phyloP scores from a whole-genome alignment of 257 asterid genomes.

The Lavandula angustifolia region DNA sequence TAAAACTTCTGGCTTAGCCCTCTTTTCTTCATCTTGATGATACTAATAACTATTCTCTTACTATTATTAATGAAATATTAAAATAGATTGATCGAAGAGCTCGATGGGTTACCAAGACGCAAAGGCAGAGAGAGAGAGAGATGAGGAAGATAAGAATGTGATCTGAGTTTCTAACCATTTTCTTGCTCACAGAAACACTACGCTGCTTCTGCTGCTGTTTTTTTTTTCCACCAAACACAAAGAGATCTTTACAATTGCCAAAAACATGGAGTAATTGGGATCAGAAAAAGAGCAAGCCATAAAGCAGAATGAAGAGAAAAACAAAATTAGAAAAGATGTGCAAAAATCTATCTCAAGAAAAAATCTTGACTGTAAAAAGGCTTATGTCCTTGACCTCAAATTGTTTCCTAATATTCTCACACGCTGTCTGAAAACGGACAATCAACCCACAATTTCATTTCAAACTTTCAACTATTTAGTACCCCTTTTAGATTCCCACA shows the following conservation, averaged over 20 bases:
- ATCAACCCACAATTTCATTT: slow-evolving; percentile 9
- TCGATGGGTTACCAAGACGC: slow-evolving; percentile 45
- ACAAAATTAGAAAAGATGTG: slow-evolving; percentile 41
- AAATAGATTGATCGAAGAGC: slow-evolving; percentile 22
- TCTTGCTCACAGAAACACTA: slow-evolving; percentile 37
- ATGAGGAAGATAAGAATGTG: slow-evolving; percentile 5
- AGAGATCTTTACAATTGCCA: slow-evolving; percentile 52
- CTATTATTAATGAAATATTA: slow-evolving; percentile 26
- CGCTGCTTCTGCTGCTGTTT: slow-evolving; percentile 14
- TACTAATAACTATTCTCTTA: slow-evolving; percentile 1
- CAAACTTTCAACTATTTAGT: slow-evolving; percentile 23
- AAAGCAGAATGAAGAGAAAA: slow-evolving; percentile 37
- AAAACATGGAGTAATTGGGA: slow-evolving; percentile 44
- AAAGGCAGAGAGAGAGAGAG: slow-evolving; percentile 29
- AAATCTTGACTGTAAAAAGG: slow-evolving; percentile 37
- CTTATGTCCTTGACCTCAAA: slow-evolving; percentile 31
- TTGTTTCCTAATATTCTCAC: slow-evolving; percentile 32
- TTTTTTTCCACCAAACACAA: slow-evolving; percentile 22
- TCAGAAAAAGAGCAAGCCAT: slow-evolving; percentile 40
- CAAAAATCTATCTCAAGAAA: slow-evolving; percentile 40
- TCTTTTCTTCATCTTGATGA: slow-evolving; percentile 14
- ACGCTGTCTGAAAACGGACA: slow-evolving; percentile 29
- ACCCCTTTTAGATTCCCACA: slow-evolving; percentile 28
- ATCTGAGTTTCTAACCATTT: slow-evolving; percentile 25
- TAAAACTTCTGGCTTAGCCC: slow-evolving; percentile 28